Percentiles rank a stretch among this genome's conserved stretches.
Conservation (phyloP, 2,329 filamentous ascomycete species). For the Colletotrichum sp. region DNA sequence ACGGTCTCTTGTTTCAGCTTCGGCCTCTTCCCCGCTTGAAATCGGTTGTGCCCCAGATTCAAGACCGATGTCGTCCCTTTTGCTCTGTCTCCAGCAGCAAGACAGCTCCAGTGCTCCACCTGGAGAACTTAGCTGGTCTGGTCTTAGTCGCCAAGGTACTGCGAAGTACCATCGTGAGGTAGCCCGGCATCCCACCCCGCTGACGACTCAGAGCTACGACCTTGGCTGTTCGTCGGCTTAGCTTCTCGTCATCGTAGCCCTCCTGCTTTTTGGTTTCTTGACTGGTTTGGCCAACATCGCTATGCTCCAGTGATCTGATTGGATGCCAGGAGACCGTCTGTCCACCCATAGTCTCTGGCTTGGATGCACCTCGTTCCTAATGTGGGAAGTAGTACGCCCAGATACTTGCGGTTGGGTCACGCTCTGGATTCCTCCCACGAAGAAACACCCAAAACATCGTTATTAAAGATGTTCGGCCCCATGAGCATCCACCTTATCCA, state of each 20-base stretch:
- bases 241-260: neutral
- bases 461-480: constrained; percentile 12
- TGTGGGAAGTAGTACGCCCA: constrained; percentile 9
- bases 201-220: constrained; percentile 7
- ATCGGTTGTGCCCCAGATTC: neutral
- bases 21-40: constrained; percentile 2
- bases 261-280: constrained; percentile 10
- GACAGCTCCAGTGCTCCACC: constrained; percentile 10
- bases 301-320: neutral
- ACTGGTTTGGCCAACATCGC: constrained; percentile 14
- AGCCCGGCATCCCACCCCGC: constrained; percentile 1
- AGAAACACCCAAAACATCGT: constrained; percentile 5
- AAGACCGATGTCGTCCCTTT: constrained; percentile 12
- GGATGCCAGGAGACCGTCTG: neutral
- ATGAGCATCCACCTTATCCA: constrained; percentile 14
- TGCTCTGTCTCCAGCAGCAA: constrained; percentile 6
- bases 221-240: constrained; percentile 1
- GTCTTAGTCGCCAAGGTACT: constrained; percentile 10
- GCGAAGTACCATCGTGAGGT: constrained; percentile 1
- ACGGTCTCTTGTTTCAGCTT: constrained; percentile 1
- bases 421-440: constrained; percentile 12
- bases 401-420: constrained; percentile 14
- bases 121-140: constrained; percentile 4
- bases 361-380: constrained; percentile 20
- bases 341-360: constrained; percentile 6